Conservation (phyloP, 2,329 filamentous ascomycete species). For the Hypoxylon sp. region DNA sequence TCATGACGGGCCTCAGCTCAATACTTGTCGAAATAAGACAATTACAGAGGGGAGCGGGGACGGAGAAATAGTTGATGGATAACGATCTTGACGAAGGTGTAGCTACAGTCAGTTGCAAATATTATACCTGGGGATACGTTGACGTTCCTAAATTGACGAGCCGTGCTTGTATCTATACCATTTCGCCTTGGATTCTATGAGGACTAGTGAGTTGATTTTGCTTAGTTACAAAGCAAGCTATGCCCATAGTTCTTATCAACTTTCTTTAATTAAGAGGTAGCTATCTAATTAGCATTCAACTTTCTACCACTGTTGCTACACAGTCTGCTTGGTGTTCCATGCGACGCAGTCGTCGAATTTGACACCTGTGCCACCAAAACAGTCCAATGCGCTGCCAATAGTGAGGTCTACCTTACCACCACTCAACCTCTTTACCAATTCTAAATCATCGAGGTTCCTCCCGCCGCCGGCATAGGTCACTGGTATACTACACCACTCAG, state of each 20-base stretch:
- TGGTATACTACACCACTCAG: conserved; percentile 88
- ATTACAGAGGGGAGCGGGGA: too few species aligned
- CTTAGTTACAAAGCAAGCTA: conserved; percentile 8
- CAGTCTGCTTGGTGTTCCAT: conserved; percentile 77
- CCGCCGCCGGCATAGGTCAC: conserved; percentile 98
- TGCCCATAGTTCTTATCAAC: too few species aligned
- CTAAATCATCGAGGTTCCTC: conserved; percentile 80
- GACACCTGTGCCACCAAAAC: conserved; percentile 89
- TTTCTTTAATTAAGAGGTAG: too few species aligned
- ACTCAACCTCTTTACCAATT: conserved; percentile 81
- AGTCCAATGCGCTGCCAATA: conserved; percentile 94
- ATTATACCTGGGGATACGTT: conserved; percentile 11
- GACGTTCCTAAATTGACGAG: conserved; percentile 24
- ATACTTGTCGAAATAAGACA: conserved; percentile 29
- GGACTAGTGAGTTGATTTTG: too few species aligned
- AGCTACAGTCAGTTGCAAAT: conserved; percentile 37
- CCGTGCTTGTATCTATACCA: conserved; percentile 29
- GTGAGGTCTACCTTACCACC: conserved; percentile 87
- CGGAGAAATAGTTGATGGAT: conserved; percentile 36
- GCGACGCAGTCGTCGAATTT: conserved; percentile 87
- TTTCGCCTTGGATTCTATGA: too few species aligned
- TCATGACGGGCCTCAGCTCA: conserved; percentile 55
- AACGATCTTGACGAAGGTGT: conserved; percentile 41
- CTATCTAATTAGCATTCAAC: too few species aligned
- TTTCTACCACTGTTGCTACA: conserved; percentile 1